Evolutionary conservation across 345 rosid species (phyloP).

Genomic region (Barbarea vulgaris): DNA sequence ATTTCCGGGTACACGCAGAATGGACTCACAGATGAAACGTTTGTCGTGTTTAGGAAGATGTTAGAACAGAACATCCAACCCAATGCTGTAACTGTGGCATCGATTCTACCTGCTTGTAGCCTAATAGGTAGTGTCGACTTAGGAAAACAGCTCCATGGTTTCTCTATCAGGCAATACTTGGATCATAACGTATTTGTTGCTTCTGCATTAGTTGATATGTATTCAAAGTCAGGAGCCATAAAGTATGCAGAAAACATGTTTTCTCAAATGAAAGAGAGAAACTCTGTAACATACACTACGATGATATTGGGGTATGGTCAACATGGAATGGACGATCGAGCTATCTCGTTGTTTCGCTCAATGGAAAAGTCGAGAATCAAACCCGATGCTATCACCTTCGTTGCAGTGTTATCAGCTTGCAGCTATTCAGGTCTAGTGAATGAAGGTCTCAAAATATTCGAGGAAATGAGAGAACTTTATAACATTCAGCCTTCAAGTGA

Average conservation of each 20-base stretch:
- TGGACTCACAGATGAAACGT: constrained; percentile 60
- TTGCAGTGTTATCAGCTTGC: constrained; percentile 84
- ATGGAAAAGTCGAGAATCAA: constrained; percentile 53
- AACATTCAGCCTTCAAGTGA: constrained; percentile 63
- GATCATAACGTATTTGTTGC: constrained; percentile 72
- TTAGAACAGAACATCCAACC: constrained; percentile 60
- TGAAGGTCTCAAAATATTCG: constrained; percentile 72
- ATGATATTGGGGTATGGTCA: constrained; percentile 89
- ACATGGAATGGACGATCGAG: constrained; percentile 79
- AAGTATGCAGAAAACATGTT: constrained; percentile 65
- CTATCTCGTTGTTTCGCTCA: constrained; percentile 73
- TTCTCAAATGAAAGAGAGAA: constrained; percentile 51
- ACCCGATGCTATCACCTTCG: constrained; percentile 76
- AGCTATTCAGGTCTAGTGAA: constrained; percentile 76
- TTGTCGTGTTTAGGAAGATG: constrained; percentile 60
- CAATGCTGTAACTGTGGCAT: constrained; percentile 73
- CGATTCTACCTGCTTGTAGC: constrained; percentile 81
- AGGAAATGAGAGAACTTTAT: constrained; percentile 59
- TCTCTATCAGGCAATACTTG: constrained; percentile 62
- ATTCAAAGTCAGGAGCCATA: constrained; percentile 78
- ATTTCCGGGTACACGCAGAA: constrained; percentile 81
- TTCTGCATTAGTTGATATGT: constrained; percentile 82
- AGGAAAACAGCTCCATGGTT: constrained; percentile 83
- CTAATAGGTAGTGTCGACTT: constrained; percentile 59
- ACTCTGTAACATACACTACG: constrained; percentile 75